Conservation (phyloP, 352 stramenopile genomes). For the Pseudoperonospora humuli region DNA sequence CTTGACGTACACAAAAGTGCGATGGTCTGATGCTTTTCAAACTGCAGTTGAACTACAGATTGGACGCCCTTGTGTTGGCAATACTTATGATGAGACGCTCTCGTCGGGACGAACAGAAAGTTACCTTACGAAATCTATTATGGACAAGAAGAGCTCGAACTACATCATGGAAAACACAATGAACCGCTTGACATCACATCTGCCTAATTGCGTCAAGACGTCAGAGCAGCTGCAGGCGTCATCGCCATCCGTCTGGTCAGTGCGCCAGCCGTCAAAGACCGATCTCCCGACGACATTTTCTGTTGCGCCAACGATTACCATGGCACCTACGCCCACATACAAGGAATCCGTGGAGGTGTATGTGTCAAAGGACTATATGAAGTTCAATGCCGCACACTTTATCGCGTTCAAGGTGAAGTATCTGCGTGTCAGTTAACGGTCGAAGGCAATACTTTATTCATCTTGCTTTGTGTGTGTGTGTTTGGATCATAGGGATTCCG, state of each 20-base stretch:
- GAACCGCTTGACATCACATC: slow-evolving; percentile 72
- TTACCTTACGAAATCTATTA: too few species aligned
- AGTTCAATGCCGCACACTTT: slow-evolving; percentile 87
- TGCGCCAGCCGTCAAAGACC: slow-evolving; percentile 19
- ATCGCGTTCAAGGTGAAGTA: slow-evolving; percentile 77
- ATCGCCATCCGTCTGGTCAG: not conserved
- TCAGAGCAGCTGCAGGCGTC: slow-evolving; percentile 27
- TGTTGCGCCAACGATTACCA: too few species aligned
- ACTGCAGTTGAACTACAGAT: too few species aligned
- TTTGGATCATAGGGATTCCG: slow-evolving; percentile 74
- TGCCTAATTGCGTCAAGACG: slow-evolving; percentile 68
- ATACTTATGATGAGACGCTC: too few species aligned
- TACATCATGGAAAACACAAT: too few species aligned
- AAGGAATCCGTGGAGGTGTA: slow-evolving; percentile 83
- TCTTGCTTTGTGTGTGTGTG: not conserved
- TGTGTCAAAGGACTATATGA: slow-evolving; percentile 89
- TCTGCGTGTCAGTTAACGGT: not conserved
- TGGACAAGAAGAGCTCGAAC: too few species aligned
- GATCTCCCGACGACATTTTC: too few species aligned
- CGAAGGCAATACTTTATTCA: not conserved
- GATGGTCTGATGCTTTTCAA: too few species aligned
- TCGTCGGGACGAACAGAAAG: too few species aligned
- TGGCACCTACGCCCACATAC: too few species aligned
- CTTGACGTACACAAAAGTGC: too few species aligned
- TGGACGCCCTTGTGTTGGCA: too few species aligned